A percentile compares a stretch with the other conserved stretches of the same genome.
Conservation (phyloP, 768 basidiomycete species). For the Suillus decipiens region DNA sequence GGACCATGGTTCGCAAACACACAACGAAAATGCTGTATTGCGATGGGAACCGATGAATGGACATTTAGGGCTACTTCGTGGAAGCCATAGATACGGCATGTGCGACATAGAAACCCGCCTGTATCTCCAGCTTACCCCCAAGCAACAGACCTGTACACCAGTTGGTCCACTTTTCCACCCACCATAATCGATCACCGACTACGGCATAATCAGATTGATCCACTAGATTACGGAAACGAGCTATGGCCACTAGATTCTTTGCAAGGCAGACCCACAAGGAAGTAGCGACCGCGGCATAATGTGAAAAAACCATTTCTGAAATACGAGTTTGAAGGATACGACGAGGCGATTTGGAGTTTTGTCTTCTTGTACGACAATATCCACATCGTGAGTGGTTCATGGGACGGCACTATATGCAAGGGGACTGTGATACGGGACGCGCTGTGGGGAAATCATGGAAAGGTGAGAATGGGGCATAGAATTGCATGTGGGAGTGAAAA, state of each 20-base stretch:
- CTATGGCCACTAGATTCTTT: too few species aligned
- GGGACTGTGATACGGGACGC: not conserved
- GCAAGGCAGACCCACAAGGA: too few species aligned
- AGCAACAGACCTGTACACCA: too few species aligned
- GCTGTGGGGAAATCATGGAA: not conserved
- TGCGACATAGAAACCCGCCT: too few species aligned
- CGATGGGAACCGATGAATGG: too few species aligned
- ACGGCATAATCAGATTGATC: too few species aligned
- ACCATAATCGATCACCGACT: not conserved
- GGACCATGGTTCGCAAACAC: too few species aligned
- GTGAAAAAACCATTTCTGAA: accelerated
- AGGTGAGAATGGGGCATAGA: not conserved
- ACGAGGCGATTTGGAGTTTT: not conserved
- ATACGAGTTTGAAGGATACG: not conserved
- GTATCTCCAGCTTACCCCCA: too few species aligned
- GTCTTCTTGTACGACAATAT: not conserved
- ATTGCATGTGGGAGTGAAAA: not conserved
- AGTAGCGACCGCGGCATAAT: too few species aligned
- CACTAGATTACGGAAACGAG: too few species aligned
- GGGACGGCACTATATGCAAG: not conserved
- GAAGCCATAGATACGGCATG: not conserved
- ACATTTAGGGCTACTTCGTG: too few species aligned
- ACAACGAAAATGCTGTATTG: not conserved
- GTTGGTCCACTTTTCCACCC: too few species aligned
- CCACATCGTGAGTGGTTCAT: not conserved